Evolutionary conservation across 2,329 filamentous ascomycete genomes (phyloP).

Genomic region (Alternaria metachromatica): DNA sequence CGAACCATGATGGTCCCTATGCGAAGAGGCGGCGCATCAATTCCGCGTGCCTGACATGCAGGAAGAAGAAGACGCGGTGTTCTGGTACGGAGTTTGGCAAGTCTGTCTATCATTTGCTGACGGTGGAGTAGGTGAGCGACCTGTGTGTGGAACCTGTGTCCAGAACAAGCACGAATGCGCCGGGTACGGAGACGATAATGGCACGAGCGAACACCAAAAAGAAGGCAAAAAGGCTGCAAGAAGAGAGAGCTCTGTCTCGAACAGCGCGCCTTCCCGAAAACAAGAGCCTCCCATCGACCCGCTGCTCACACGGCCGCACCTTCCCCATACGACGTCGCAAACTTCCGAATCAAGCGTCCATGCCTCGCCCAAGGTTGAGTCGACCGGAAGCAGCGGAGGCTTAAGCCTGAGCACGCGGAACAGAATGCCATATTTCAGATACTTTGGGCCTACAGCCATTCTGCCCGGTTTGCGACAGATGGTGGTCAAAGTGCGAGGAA

Average conservation of each 20-base stretch:
- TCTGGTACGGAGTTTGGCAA: constrained; percentile 39
- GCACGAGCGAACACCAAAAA: constrained; percentile 22
- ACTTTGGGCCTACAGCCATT: constrained; percentile 89
- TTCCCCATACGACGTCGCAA: constrained; percentile 30
- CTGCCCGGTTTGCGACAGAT: constrained; percentile 93
- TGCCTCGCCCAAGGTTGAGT: constrained; percentile 29
- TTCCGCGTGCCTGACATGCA: constrained; percentile 55
- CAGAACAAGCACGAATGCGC: constrained; percentile 58
- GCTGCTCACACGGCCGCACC: constrained; percentile 34
- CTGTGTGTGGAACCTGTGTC: constrained; percentile 54
- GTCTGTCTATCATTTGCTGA: constrained; percentile 11
- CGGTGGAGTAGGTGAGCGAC: constrained; percentile 42
- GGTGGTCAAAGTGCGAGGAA: constrained; percentile 77
- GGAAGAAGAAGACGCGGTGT: constrained; percentile 59
- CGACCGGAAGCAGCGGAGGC: constrained; percentile 18
- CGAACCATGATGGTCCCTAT: constrained; percentile 51
- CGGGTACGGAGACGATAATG: constrained; percentile 53
- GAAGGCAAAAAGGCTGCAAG: constrained; percentile 29
- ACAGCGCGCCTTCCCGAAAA: constrained; percentile 16
- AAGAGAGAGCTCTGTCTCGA: constrained; percentile 24
- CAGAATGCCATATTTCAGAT: constrained; percentile 86
- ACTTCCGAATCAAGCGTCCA: constrained; percentile 29
- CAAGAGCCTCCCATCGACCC: constrained; percentile 31
- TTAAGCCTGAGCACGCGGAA: constrained; percentile 60
- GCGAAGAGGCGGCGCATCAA: constrained; percentile 52